These are phyloP conservation scores for Moesziomyces globuligerus DNA, from an alignment of 1,284 basidiomycete species.

Conservation along the genomic window DNA sequence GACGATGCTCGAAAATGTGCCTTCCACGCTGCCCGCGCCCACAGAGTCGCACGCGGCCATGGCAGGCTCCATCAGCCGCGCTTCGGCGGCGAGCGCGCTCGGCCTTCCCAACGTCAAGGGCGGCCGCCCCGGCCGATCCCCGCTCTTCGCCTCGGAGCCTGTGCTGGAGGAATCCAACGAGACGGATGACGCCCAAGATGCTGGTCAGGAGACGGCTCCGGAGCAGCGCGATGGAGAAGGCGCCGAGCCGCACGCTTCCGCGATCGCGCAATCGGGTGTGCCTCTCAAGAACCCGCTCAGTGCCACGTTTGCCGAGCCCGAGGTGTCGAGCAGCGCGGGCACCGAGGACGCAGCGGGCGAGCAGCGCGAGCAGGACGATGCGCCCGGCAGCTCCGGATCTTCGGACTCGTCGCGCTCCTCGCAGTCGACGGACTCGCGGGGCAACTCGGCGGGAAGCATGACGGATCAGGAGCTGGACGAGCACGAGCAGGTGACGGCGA, in stretches of 20 bases:
- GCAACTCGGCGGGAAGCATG: constrained; percentile 26
- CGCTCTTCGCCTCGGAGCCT: constrained; percentile 44
- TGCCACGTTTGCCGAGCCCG: constrained; percentile 41
- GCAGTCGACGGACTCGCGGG: constrained; percentile 28
- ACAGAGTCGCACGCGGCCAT: constrained; percentile 31
- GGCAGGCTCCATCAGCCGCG: constrained; percentile 36
- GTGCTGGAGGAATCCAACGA: constrained; percentile 37
- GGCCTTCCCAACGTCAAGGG: constrained; percentile 31
- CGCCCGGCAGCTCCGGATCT: constrained; percentile 30
- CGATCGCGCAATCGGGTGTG: not conserved
- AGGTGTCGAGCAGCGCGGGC: not conserved
- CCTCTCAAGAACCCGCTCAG: constrained; percentile 30
- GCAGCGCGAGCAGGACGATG: constrained; percentile 27
- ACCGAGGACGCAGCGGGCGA: constrained; percentile 6
- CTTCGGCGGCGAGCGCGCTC: constrained; percentile 23
- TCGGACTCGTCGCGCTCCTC: constrained; percentile 43
- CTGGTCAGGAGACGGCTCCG: constrained; percentile 1
- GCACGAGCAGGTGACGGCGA: constrained; percentile 57
- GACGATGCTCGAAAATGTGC: constrained; percentile 52
- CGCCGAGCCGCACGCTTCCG: constrained; percentile 6
- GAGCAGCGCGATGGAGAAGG: constrained; percentile 11
- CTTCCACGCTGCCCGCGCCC: constrained; percentile 20
- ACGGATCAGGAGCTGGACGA: constrained; percentile 45
- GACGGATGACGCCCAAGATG: constrained; percentile 10
- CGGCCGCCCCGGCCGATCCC: constrained; percentile 38